Percentiles rank a stretch among this genome's conserved stretches.
These are phyloP conservation scores for Suillus tomentosus DNA, from an alignment of 768 basidiomycete species.

Conservation along the genomic window DNA sequence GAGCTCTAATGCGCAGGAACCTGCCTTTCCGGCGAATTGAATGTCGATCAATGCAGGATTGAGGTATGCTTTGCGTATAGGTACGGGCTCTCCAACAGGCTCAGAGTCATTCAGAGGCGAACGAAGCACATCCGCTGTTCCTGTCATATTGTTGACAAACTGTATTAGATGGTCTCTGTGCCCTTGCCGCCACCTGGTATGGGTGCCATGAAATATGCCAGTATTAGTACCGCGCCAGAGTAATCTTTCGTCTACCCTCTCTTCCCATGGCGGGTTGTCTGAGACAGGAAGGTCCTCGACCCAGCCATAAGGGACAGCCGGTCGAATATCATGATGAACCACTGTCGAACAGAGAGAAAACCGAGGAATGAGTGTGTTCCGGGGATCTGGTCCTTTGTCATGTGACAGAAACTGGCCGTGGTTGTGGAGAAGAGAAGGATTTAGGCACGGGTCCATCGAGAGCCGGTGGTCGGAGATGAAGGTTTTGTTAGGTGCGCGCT, in stretches of 20 bases:
- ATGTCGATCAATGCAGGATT: conserved; percentile 63
- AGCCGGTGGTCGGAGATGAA: conserved; percentile 40
- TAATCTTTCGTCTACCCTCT: conserved; percentile 60
- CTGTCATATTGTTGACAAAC: conserved; percentile 40
- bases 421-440: conserved; percentile 37
- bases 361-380: conserved; percentile 45
- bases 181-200: conserved; percentile 47
- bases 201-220: conserved; percentile 49
- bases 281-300: conserved; percentile 40
- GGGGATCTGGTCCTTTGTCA: conserved; percentile 47
- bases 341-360: conserved; percentile 54
- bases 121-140: conserved; percentile 42
- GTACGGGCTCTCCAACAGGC: conserved; percentile 37
- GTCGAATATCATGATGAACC: conserved; percentile 58
- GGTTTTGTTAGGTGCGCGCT: conserved; percentile 16
- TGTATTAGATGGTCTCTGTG: conserved; percentile 54
- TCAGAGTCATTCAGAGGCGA: conserved; percentile 31
- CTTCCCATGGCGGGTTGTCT: conserved; percentile 65
- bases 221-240: conserved; percentile 79
- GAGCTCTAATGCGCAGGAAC: conserved; percentile 25
- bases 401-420: conserved; percentile 58
- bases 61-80: conserved; percentile 39
- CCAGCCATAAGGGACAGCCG: conserved; percentile 51
- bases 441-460: conserved; percentile 40
- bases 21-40: conserved; percentile 46